Evolutionary conservation across 169 alveolate genomes (phyloP).

Genomic region (Plasmodium berghei): DNA sequence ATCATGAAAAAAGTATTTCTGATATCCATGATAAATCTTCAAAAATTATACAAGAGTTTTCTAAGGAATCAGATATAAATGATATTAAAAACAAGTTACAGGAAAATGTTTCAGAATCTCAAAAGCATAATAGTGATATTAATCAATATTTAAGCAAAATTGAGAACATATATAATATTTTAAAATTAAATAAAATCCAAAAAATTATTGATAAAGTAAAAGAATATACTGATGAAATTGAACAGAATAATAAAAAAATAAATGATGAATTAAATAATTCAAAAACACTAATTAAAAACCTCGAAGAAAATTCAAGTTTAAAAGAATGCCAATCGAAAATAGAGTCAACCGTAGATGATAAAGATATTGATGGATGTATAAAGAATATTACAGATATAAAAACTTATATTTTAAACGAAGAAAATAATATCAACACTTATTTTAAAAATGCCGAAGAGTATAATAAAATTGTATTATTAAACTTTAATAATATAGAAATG

Average conservation of each 20-base stretch:
- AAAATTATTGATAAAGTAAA: neutral
- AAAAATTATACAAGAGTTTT: too few relatives aligned
- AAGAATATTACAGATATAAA: too few relatives aligned
- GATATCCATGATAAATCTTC: too few relatives aligned
- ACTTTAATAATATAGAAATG: neutral
- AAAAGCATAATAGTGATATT: neutral
- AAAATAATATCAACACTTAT: too few relatives aligned
- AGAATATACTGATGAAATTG: neutral
- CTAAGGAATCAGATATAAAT: neutral
- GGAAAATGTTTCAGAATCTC: neutral
- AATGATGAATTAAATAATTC: neutral
- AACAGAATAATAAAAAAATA: neutral
- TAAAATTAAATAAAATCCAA: neutral
- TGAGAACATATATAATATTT: neutral
- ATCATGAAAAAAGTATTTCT: too few relatives aligned
- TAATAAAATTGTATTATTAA: neutral
- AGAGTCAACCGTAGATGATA: too few relatives aligned
- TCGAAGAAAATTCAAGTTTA: too few relatives aligned
- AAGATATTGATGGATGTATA: too few relatives aligned
- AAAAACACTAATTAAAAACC: too few relatives aligned
- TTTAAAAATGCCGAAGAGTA: neutral
- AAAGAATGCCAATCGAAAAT: too few relatives aligned
- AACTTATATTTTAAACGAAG: too few relatives aligned
- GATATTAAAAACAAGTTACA: neutral
- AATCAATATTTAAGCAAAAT: neutral